phyloP scores from a whole-genome alignment of 2,329 filamentous ascomycete species.

The Stachybotrys elegans region DNA sequence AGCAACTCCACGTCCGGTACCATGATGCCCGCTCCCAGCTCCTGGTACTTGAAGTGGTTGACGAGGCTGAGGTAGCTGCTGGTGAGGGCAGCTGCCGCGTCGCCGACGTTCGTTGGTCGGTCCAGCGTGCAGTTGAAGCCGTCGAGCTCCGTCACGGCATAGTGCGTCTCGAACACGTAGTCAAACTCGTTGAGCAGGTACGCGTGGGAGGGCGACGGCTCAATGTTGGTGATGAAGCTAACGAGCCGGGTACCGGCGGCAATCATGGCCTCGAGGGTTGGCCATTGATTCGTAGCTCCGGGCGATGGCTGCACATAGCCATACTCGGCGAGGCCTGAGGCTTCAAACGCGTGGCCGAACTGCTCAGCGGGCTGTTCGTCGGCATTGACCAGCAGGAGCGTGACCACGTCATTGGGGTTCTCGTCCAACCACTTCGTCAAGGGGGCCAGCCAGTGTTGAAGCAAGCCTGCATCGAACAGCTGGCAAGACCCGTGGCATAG shows the following conservation, averaged over 20 bases:
- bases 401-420: constrained; percentile 71
- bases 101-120: constrained; percentile 51
- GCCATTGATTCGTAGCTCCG: constrained; percentile 51
- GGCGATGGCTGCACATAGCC: constrained; percentile 51
- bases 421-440: constrained; percentile 65
- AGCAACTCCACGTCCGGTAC: constrained; percentile 58
- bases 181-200: constrained; percentile 61
- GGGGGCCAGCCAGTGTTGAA: constrained; percentile 57
- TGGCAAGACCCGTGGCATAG: constrained; percentile 67
- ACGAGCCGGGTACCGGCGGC: constrained; percentile 58
- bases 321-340: constrained; percentile 55
- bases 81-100: constrained; percentile 46
- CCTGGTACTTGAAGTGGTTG: constrained; percentile 74
- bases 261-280: constrained; percentile 68
- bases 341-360: constrained; percentile 49
- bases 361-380: constrained; percentile 51
- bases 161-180: constrained; percentile 69
- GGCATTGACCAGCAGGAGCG: constrained; percentile 67
- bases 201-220: constrained; percentile 35
- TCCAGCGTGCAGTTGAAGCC: constrained; percentile 70
- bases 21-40: constrained; percentile 47
- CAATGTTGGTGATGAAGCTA: constrained; percentile 59
- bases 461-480: constrained; percentile 63
- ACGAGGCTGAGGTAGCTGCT: constrained; percentile 63
- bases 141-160: constrained; percentile 53